A percentile compares a stretch with the other conserved stretches of the same genome.
These are phyloP conservation scores for Pseudoscleropodium purum DNA, from an alignment of 225 moss, liverwort and hornwort species.

Conservation along the genomic window DNA sequence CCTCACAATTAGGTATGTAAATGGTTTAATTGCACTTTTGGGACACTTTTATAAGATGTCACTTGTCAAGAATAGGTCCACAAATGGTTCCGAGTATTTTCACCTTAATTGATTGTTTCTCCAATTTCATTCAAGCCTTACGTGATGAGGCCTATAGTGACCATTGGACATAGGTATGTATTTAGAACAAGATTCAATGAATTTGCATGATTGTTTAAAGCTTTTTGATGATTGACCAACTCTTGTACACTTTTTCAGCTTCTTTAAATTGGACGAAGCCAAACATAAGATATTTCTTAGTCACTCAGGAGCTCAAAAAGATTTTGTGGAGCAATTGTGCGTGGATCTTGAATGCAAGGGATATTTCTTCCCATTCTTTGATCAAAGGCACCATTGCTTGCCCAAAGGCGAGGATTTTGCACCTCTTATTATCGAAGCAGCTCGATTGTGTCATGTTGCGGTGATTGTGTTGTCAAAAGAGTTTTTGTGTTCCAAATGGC, in stretches of 20 bases:
- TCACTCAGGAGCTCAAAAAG: background rate
- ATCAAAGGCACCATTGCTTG: background rate
- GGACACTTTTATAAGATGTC: too few species aligned
- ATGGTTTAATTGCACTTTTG: too few species aligned
- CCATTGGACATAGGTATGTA: background rate
- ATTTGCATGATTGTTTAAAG: background rate
- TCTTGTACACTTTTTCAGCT: background rate
- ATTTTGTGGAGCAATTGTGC: background rate
- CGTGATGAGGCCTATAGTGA: background rate
- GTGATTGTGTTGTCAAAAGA: background rate
- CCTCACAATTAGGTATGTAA: too few species aligned
- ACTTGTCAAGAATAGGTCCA: too few species aligned
- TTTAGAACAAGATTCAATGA: background rate
- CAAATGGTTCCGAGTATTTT: too few species aligned
- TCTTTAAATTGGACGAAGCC: background rate
- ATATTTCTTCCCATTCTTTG: background rate
- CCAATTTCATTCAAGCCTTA: too few species aligned
- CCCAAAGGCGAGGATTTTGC: background rate
- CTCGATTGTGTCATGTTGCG: background rate
- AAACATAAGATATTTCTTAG: background rate
- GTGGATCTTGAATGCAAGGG: background rate
- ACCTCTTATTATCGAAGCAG: background rate
- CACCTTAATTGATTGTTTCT: too few species aligned
- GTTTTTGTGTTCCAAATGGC: background rate
- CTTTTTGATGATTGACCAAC: too few species aligned